These are phyloP conservation scores for Eutypella sp. DNA, from an alignment of 2,329 filamentous ascomycete genomes.

Conservation along the genomic window DNA sequence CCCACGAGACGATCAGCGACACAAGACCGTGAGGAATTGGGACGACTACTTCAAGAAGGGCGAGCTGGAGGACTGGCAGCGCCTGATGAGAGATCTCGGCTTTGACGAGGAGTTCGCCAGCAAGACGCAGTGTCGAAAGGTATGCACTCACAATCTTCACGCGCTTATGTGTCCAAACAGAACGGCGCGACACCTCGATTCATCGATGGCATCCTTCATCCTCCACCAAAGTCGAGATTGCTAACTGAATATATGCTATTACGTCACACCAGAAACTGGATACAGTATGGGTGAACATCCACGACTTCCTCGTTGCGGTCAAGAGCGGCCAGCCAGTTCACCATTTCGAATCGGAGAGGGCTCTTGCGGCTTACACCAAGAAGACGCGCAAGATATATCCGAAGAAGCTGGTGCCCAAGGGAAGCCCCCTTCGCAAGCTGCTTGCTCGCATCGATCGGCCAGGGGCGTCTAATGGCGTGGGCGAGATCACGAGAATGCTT, in stretches of 20 bases:
- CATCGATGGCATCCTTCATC: background rate
- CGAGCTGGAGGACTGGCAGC: slow-evolving; percentile 24
- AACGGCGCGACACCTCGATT: background rate
- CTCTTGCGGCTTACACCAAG: slow-evolving; percentile 33
- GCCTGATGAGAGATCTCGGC: slow-evolving; percentile 38
- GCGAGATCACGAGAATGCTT: background rate
- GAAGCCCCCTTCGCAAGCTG: slow-evolving; percentile 34
- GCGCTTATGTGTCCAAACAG: background rate
- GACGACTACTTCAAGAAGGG: slow-evolving; percentile 20
- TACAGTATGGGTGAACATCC: slow-evolving; percentile 47
- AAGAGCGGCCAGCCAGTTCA: slow-evolving; percentile 11
- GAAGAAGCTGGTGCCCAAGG: slow-evolving; percentile 35
- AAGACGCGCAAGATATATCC: slow-evolving; percentile 38
- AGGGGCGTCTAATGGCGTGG: background rate
- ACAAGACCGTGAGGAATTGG: slow-evolving; percentile 5
- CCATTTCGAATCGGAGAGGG: slow-evolving; percentile 21
- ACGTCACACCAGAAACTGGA: slow-evolving; percentile 36
- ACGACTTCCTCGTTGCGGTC: slow-evolving; percentile 39
- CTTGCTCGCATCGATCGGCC: slow-evolving; percentile 27
- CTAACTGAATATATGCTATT: background rate
- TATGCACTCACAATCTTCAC: slow-evolving; percentile 14
- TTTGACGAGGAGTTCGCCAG: slow-evolving; percentile 32
- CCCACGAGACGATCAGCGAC: too few species aligned
- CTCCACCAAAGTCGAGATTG: background rate
- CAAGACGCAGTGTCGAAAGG: slow-evolving; percentile 42